A percentile compares a stretch with the other conserved stretches of the same genome.
phyloP scores from a whole-genome alignment of 352 stramenopile species.

The Pythium dissotocum region DNA sequence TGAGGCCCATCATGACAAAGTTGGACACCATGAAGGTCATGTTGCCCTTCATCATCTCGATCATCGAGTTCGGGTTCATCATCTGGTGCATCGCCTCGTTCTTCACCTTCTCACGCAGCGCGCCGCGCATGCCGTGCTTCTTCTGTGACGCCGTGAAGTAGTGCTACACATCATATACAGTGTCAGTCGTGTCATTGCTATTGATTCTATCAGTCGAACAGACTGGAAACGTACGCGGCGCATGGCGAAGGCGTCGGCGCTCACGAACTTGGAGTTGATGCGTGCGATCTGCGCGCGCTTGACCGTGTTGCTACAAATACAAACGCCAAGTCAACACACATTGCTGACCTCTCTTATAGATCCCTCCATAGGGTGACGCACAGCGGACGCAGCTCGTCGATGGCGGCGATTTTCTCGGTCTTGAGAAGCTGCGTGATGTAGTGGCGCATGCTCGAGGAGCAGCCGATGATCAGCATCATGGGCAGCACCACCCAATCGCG shows the following conservation, averaged over 20 bases:
- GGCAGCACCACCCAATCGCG: slow-evolving; percentile 97
- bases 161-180: slow-evolving; percentile 38
- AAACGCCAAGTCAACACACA: not conserved
- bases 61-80: slow-evolving; percentile 96
- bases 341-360: not conserved
- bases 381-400: slow-evolving; percentile 81
- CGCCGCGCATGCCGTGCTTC: slow-evolving; percentile 84
- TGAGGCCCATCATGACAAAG: slow-evolving; percentile 99
- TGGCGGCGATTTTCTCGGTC: slow-evolving; percentile 74
- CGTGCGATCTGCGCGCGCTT: slow-evolving; percentile 81
- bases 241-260: slow-evolving; percentile 81
- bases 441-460: slow-evolving; percentile 82
- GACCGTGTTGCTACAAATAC: slow-evolving; percentile 75
- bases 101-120: slow-evolving; percentile 87
- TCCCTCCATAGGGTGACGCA: slow-evolving; percentile 22
- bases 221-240: slow-evolving; percentile 62
- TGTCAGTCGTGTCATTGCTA: not conserved
- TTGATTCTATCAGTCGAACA: not conserved
- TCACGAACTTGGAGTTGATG: slow-evolving; percentile 91
- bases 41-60: slow-evolving; percentile 98
- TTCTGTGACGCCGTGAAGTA: slow-evolving; percentile 89
- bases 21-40: slow-evolving; percentile 99
- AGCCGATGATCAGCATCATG: slow-evolving; percentile 95
- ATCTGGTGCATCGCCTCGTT: slow-evolving; percentile 93
- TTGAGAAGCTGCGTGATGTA: slow-evolving; percentile 86